Percentiles rank a stretch among this genome's conserved stretches.
Evolutionary conservation across 192 early-diverging fungal genomes (phyloP).

Genomic region (Funneliformis mosseae): DNA sequence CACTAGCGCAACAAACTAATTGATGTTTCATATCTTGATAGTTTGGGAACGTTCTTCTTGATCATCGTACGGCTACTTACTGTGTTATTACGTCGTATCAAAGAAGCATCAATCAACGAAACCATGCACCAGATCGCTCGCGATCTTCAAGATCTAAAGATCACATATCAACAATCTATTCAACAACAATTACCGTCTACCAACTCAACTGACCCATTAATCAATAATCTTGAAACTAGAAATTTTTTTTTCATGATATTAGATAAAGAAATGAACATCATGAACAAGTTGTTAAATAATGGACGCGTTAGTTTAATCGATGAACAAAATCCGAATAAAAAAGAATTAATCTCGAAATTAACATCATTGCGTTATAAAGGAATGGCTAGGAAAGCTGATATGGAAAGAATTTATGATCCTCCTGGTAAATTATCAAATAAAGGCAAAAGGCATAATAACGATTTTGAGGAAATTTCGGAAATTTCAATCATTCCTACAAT

Average conservation of each 20-base stretch:
- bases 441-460: conserved; percentile 60
- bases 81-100: conserved; percentile 41
- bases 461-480: conserved; percentile 43
- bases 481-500: conserved; percentile 59
- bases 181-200: conserved; percentile 22
- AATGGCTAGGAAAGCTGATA: too few species aligned
- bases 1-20: neutral
- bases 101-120: conserved; percentile 35
- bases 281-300: conserved; percentile 7
- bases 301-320: too few species aligned
- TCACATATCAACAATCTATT: neutral
- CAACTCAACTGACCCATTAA: neutral
- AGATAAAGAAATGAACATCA: conserved; percentile 12
- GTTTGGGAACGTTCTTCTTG: conserved; percentile 30
- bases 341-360: too few species aligned
- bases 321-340: too few species aligned
- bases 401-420: too few species aligned
- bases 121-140: neutral
- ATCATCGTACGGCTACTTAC: conserved; percentile 40
- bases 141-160: neutral
- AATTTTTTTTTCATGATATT: conserved; percentile 17
- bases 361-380: too few species aligned
- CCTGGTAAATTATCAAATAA: conserved; percentile 39
- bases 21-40: neutral
- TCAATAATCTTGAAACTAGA: neutral